Percentiles rank a stretch among this genome's conserved stretches.
These are phyloP conservation scores for Choiromyces venosus DNA, from an alignment of 495 filamentous ascomycete species.

Conservation along the genomic window DNA sequence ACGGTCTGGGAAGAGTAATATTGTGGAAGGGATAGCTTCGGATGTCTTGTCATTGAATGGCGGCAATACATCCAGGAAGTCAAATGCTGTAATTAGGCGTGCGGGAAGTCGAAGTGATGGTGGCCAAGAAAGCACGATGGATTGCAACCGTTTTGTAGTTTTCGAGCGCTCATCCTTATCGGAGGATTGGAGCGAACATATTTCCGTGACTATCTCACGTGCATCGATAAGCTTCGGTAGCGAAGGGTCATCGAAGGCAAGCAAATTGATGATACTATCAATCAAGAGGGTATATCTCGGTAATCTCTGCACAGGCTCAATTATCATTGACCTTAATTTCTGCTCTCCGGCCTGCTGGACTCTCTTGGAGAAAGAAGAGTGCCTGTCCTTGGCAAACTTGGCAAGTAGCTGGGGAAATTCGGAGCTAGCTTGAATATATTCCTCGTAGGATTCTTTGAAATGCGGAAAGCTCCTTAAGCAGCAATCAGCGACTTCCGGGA, in stretches of 20 bases:
- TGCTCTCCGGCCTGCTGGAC: conserved; percentile 87
- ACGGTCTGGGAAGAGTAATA: conserved; percentile 79
- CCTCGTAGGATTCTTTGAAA: conserved; percentile 80
- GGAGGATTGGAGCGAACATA: conserved; percentile 66
- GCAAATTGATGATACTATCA: conserved; percentile 79
- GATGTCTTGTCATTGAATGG: conserved; percentile 55
- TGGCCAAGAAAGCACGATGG: conserved; percentile 77
- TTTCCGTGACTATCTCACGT: conserved; percentile 84
- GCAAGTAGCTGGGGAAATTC: conserved; percentile 75
- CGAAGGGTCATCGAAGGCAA: conserved; percentile 78
- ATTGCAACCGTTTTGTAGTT: conserved; percentile 64
- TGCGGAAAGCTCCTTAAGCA: conserved; percentile 64
- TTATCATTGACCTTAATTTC: conserved; percentile 79
- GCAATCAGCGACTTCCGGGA: conserved; percentile 64
- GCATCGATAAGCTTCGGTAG: conserved; percentile 74
- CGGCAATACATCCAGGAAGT: conserved; percentile 68
- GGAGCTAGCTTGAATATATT: conserved; percentile 81
- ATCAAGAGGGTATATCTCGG: conserved; percentile 94
- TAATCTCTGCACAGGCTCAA: conserved; percentile 92
- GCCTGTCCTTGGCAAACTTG: conserved; percentile 61
- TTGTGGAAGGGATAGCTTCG: conserved; percentile 47
- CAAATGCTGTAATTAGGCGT: conserved; percentile 75
- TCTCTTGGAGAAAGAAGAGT: conserved; percentile 71
- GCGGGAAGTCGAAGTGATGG: conserved; percentile 63
- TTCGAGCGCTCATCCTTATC: conserved; percentile 62